These are phyloP conservation scores for Stenogyne calaminthoides DNA, from an alignment of 305 asterid species.

Conservation along the genomic window DNA sequence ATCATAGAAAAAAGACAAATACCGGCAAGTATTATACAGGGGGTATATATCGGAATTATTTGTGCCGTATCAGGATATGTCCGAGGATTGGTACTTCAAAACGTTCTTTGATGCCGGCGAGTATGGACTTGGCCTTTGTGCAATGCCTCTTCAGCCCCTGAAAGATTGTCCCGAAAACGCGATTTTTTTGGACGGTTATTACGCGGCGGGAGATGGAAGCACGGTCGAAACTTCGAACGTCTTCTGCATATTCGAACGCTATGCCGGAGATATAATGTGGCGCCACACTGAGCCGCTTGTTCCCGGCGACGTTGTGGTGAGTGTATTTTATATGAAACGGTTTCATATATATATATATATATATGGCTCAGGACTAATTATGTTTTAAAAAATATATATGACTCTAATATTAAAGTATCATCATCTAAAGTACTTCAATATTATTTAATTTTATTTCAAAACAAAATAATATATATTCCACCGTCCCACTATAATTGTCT, in stretches of 20 bases:
- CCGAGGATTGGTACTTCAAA: slow-evolving; percentile 51
- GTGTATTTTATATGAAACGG: not conserved
- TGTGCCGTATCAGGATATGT: slow-evolving; percentile 58
- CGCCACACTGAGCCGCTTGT: slow-evolving; percentile 48
- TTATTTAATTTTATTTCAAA: too few relatives aligned
- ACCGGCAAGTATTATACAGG: slow-evolving; percentile 46
- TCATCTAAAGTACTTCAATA: too few relatives aligned
- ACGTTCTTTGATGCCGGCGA: slow-evolving; percentile 53
- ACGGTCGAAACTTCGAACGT: slow-evolving; percentile 36
- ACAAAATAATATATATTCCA: too few relatives aligned
- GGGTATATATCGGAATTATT: slow-evolving; percentile 51
- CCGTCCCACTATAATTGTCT: too few relatives aligned
- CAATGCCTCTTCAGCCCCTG: slow-evolving; percentile 43
- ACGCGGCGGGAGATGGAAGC: slow-evolving; percentile 35
- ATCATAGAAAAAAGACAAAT: slow-evolving; percentile 35
- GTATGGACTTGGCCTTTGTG: slow-evolving; percentile 40
- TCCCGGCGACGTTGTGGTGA: slow-evolving; percentile 34
- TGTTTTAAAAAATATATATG: too few relatives aligned
- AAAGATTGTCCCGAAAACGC: slow-evolving; percentile 56
- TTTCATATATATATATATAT: too few relatives aligned
- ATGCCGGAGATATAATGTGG: slow-evolving; percentile 59
- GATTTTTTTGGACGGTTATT: slow-evolving; percentile 44
- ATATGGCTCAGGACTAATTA: too few relatives aligned
- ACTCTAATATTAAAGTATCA: too few relatives aligned
- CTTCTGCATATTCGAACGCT: slow-evolving; percentile 52